Percentiles rank a stretch among this genome's conserved stretches.
These are phyloP conservation scores for Cyclostephanos invisitatus DNA, from an alignment of 108 stramenopile genomes.

Conservation along the genomic window DNA sequence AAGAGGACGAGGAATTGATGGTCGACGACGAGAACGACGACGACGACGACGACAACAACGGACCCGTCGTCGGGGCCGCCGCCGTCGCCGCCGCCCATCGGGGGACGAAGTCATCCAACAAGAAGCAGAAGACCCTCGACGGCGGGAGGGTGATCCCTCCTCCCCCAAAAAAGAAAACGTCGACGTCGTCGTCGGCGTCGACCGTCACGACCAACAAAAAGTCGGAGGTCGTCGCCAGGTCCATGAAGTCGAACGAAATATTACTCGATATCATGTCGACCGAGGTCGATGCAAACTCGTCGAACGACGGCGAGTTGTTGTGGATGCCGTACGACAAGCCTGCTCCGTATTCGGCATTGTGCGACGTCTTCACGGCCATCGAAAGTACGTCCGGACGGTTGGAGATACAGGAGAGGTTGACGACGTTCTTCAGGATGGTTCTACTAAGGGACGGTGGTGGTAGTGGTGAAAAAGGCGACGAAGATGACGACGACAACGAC, in stretches of 20 bases:
- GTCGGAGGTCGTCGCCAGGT: conserved; percentile 48
- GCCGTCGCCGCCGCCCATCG: background rate
- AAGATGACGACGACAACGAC: background rate
- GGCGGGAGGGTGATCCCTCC: conserved; percentile 11
- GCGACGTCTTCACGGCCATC: conserved; percentile 71
- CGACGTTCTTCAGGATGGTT: conserved; percentile 68
- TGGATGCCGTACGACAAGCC: background rate
- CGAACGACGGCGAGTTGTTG: background rate
- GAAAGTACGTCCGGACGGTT: conserved; percentile 78
- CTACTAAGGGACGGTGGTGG: conserved; percentile 48
- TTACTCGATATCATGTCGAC: conserved; percentile 17
- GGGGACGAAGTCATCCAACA: conserved; percentile 1
- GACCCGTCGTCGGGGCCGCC: conserved; percentile 10
- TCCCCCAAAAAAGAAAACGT: too few species aligned
- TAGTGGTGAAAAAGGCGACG: background rate
- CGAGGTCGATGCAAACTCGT: conserved; percentile 26
- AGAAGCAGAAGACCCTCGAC: conserved; percentile 36
- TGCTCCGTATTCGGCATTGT: conserved; percentile 73
- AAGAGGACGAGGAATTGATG: conserved; percentile 37
- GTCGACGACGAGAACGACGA: conserved; percentile 19
- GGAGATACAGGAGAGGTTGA: conserved; percentile 87
- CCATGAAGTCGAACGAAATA: conserved; percentile 43
- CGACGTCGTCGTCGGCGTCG: conserved; percentile 19
- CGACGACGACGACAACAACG: conserved; percentile 28
- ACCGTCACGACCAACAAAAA: conserved; percentile 38